phyloP scores from a whole-genome alignment of 2,329 filamentous ascomycete species.

The Setomelanomma holmii region DNA sequence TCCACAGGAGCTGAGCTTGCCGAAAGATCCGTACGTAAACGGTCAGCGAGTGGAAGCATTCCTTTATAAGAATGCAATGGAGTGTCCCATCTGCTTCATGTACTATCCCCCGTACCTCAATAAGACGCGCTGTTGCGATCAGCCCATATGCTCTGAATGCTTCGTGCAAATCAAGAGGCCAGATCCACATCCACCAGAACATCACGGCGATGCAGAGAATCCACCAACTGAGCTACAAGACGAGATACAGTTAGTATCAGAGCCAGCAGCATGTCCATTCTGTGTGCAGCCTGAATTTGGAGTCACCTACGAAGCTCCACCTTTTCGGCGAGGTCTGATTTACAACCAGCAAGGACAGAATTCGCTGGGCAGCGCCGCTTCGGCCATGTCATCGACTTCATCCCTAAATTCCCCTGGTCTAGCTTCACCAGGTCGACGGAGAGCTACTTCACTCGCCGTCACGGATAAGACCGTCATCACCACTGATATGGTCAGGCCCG shows the following conservation, averaged over 20 bases:
- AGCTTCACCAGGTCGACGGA: slow-evolving; percentile 57
- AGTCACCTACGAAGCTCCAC: slow-evolving; percentile 89
- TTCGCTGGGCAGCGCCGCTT: slow-evolving; percentile 61
- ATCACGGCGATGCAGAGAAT: slow-evolving; percentile 58
- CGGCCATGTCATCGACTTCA: slow-evolving; percentile 86
- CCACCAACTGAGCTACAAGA: slow-evolving; percentile 55
- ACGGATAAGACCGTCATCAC: slow-evolving; percentile 86
- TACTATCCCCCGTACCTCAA: slow-evolving; percentile 96
- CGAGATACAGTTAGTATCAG: slow-evolving; percentile 77
- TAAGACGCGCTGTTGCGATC: slow-evolving; percentile 92
- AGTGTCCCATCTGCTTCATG: slow-evolving; percentile 96
- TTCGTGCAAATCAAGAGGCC: slow-evolving; percentile 98
- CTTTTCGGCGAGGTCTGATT: slow-evolving; percentile 82
- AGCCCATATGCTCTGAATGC: slow-evolving; percentile 96
- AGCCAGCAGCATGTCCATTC: slow-evolving; percentile 91
- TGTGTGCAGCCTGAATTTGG: slow-evolving; percentile 95
- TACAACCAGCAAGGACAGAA: slow-evolving; percentile 66
- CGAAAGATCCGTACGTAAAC: slow-evolving; percentile 86
- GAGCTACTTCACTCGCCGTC: slow-evolving; percentile 77
- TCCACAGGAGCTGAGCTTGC: slow-evolving; percentile 79
- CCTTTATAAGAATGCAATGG: slow-evolving; percentile 86
- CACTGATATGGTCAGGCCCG: slow-evolving; percentile 88
- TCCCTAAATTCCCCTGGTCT: slow-evolving; percentile 70
- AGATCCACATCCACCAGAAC: slow-evolving; percentile 88
- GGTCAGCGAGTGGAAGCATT: slow-evolving; percentile 93